Evolutionary conservation across 139 green algal species (phyloP).

Genomic region (Gonium pectorale): DNA sequence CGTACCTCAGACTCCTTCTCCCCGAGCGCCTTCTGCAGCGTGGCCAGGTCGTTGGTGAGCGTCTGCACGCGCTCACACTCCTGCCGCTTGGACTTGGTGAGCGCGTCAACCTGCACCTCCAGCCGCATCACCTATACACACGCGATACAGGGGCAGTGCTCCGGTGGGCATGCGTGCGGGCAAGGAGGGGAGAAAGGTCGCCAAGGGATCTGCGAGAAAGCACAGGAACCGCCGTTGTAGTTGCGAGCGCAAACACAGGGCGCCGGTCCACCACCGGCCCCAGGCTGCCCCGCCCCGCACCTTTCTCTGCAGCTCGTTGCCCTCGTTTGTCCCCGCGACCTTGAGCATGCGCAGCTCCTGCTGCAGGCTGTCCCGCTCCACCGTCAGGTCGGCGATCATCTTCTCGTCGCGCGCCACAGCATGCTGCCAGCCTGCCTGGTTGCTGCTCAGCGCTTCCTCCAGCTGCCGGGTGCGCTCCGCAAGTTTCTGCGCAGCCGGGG

Average conservation of each 20-base stretch:
- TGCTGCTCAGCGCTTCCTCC: not conserved
- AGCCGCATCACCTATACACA: conserved; percentile 20
- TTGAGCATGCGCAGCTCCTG: conserved; percentile 4
- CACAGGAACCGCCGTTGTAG: no score
- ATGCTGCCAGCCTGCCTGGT: conserved; percentile 5
- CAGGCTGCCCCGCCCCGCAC: not conserved
- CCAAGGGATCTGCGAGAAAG: no score
- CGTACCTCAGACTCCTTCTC: conserved; percentile 27
- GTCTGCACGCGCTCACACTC: not conserved
- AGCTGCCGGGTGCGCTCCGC: conserved; percentile 2
- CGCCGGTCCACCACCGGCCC: no score
- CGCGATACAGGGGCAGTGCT: no score
- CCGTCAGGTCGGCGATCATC: not conserved
- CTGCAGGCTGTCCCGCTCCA: conserved; percentile 9
- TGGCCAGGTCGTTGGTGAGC: not conserved
- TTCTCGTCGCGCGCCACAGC: not conserved
- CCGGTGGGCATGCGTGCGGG: no score
- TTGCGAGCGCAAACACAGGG: no score
- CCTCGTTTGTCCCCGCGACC: not conserved
- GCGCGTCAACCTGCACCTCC: conserved; percentile 14
- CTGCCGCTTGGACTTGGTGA: not conserved
- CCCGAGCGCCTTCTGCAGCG: conserved; percentile 1
- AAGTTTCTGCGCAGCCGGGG: no score
- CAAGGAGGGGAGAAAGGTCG: no score
- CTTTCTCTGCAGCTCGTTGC: not conserved